Conservation (phyloP, 163 green algal genomes). For the Chlorella variabilis region DNA sequence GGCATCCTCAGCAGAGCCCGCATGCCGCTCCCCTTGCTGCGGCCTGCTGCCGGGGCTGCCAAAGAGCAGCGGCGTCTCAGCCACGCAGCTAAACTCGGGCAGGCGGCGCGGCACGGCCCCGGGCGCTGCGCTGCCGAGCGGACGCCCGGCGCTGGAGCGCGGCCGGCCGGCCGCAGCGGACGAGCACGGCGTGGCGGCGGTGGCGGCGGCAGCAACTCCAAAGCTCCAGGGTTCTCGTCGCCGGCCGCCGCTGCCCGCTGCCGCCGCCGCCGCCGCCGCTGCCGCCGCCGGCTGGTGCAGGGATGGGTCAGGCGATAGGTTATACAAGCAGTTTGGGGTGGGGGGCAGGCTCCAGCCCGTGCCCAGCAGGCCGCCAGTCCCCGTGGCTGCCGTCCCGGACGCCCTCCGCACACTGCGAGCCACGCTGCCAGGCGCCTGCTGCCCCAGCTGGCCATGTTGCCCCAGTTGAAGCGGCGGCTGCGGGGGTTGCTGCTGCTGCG, state of each 20-base stretch:
- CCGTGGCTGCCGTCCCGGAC: neutral
- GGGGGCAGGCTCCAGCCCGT: slow-evolving; percentile 24
- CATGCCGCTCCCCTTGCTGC: neutral
- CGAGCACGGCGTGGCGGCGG: neutral
- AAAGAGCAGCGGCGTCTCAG: slow-evolving; percentile 5
- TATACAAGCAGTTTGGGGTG: slow-evolving; percentile 16
- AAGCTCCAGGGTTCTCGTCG: too few species aligned
- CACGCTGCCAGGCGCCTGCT: neutral
- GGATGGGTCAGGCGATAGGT: slow-evolving; percentile 1
- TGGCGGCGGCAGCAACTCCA: neutral
- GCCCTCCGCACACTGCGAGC: neutral
- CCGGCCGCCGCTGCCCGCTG: slow-evolving; percentile 1
- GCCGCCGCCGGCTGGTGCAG: neutral
- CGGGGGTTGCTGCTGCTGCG: neutral
- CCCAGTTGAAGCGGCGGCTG: neutral
- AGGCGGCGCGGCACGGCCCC: neutral
- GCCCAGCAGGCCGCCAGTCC: slow-evolving; percentile 1
- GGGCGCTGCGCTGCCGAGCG: too few species aligned
- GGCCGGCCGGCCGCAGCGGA: too few species aligned
- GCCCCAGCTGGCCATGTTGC: neutral
- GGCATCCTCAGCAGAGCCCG: neutral
- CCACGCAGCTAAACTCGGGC: neutral
- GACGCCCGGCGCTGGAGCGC: too few species aligned
- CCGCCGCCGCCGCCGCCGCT: neutral
- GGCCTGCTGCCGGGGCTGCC: neutral